Conservation (phyloP, 179 eudicot species). For the Dionaea muscipula region DNA sequence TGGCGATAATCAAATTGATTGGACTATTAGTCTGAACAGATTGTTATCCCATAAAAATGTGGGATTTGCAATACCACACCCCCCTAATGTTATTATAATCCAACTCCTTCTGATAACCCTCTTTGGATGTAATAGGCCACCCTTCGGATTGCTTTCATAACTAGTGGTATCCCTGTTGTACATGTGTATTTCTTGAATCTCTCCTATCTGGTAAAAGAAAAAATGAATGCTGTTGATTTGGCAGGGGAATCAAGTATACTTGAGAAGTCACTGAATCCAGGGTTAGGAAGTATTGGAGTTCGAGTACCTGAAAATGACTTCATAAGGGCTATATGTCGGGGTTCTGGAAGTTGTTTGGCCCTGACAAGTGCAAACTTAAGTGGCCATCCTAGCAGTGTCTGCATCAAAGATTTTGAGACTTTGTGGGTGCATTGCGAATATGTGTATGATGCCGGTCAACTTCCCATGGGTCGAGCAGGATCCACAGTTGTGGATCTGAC, state of each 20-base stretch:
- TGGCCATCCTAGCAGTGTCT: constrained; percentile 76
- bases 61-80: too few relatives aligned
- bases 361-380: constrained; percentile 92
- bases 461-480: constrained; percentile 83
- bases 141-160: too few relatives aligned
- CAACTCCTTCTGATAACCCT: too few relatives aligned
- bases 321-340: constrained; percentile 54
- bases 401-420: constrained; percentile 53
- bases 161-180: not conserved
- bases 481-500: constrained; percentile 77
- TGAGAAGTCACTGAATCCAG: constrained; percentile 80
- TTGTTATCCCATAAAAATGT: too few relatives aligned
- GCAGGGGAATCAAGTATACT: constrained; percentile 74
- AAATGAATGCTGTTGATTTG: constrained; percentile 5
- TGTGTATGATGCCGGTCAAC: constrained; percentile 66
- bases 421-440: constrained; percentile 75
- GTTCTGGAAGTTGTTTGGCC: constrained; percentile 73
- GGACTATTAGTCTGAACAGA: too few relatives aligned
- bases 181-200: not conserved
- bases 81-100: too few relatives aligned
- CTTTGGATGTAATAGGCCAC: too few relatives aligned
- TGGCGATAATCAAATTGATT: too few relatives aligned
- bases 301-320: constrained; percentile 74
- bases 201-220: not conserved
- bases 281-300: constrained; percentile 62